Percentiles rank a stretch among this genome's conserved stretches.
Evolutionary conservation across 2,329 filamentous ascomycete genomes (phyloP).

Genomic region (Fusarium sp.): DNA sequence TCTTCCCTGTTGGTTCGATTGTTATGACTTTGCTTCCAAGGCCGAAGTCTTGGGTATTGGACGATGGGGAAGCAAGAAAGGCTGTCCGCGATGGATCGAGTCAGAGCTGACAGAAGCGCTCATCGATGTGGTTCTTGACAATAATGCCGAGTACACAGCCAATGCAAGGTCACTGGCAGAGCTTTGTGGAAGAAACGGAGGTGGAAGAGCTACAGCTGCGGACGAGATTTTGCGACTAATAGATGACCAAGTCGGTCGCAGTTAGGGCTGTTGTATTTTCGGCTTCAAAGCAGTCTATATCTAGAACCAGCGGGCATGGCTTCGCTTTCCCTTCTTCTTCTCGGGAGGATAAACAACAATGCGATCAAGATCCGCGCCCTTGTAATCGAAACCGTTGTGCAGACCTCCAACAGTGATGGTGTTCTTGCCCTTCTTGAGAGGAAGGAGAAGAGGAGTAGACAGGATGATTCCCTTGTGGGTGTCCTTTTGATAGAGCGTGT

Average conservation of each 20-base stretch:
- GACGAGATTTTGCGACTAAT: background rate
- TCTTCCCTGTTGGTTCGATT: constrained; percentile 18
- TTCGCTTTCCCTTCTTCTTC: constrained; percentile 30
- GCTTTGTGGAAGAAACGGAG: background rate
- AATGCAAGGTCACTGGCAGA: background rate
- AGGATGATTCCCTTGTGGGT: constrained; percentile 69
- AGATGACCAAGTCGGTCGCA: background rate
- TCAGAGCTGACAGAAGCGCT: background rate
- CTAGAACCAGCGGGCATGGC: constrained; percentile 6
- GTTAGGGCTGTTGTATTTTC: background rate
- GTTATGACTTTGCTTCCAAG: constrained; percentile 20
- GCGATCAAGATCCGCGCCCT: constrained; percentile 69
- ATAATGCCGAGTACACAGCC: background rate
- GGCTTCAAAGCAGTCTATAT: background rate
- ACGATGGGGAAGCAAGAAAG: constrained; percentile 11
- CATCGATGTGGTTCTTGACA: constrained; percentile 1
- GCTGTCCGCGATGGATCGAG: constrained; percentile 7
- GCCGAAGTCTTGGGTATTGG: constrained; percentile 14
- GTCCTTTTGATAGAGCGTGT: constrained; percentile 65
- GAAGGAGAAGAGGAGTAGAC: constrained; percentile 67
- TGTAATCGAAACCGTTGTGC: constrained; percentile 66
- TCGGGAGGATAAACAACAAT: constrained; percentile 72
- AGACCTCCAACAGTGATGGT: constrained; percentile 69
- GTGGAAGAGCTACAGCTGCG: background rate
- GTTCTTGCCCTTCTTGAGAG: constrained; percentile 64